Evolutionary conservation across 345 rosid genomes (phyloP).

Genomic region (Camelina sativa): DNA sequence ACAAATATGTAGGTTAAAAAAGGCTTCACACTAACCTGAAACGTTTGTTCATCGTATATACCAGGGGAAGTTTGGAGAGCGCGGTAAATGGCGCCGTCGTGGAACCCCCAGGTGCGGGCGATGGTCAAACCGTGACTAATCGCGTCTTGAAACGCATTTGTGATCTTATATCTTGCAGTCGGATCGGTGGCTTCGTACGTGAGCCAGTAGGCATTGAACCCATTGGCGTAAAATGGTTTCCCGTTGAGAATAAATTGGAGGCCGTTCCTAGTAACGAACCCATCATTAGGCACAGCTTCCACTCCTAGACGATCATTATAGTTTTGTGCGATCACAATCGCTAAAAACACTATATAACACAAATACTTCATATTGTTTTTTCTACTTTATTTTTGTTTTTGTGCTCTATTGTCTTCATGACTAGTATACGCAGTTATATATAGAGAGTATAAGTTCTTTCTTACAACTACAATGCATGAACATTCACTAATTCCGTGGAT

Average conservation of each 20-base stretch:
- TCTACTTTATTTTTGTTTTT: background rate
- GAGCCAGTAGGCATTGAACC: constrained; percentile 45
- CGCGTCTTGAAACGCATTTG: constrained; percentile 35
- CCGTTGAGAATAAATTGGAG: constrained; percentile 42
- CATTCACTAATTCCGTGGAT: constrained; percentile 21
- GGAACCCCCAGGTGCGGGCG: constrained; percentile 42
- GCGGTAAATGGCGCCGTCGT: constrained; percentile 36
- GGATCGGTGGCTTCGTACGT: constrained; percentile 44
- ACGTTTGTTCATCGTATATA: constrained; percentile 34
- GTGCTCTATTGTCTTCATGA: constrained; percentile 3
- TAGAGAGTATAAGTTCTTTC: background rate
- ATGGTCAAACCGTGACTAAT: constrained; percentile 26
- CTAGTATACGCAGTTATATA: background rate
- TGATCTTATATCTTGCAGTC: constrained; percentile 37
- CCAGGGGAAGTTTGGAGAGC: constrained; percentile 42
- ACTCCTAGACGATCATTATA: constrained; percentile 10
- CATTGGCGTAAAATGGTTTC: constrained; percentile 41
- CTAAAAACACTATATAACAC: constrained; percentile 26
- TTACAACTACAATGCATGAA: constrained; percentile 22
- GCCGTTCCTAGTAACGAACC: constrained; percentile 37
- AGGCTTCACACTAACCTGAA: constrained; percentile 27
- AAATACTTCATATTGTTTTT: constrained; percentile 28
- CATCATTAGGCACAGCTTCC: constrained; percentile 27
- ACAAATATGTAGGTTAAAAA: background rate
- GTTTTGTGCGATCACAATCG: constrained; percentile 35